phyloP scores from a whole-genome alignment of 192 early-diverging fungal species.

The Coemansia sp. region DNA sequence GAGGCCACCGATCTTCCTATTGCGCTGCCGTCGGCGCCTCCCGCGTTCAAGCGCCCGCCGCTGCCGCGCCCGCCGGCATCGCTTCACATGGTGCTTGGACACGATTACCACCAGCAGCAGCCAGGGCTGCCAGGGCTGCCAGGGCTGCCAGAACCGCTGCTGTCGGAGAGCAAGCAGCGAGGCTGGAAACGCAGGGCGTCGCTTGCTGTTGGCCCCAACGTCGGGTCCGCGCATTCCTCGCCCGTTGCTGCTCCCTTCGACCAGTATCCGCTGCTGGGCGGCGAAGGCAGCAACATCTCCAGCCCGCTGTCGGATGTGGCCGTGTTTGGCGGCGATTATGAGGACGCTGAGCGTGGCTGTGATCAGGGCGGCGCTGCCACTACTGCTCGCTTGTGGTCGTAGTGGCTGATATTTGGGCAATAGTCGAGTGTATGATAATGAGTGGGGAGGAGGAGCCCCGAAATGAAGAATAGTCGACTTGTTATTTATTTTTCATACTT shows the following conservation, averaged over 20 bases:
- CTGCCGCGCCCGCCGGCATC: constrained; percentile 7
- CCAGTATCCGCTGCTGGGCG: background rate
- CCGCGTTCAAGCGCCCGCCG: constrained; percentile 11
- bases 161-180: background rate
- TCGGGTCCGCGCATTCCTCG: constrained; percentile 43
- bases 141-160: background rate
- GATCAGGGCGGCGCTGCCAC: no score
- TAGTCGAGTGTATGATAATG: no score
- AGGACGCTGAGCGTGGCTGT: no score
- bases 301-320: constrained; percentile 15
- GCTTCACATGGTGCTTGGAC: constrained; percentile 1
- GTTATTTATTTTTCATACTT: no score
- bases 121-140: background rate
- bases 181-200: background rate
- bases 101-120: background rate
- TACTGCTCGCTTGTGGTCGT: no score
- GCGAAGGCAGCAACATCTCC: constrained; percentile 16
- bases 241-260: constrained; percentile 5
- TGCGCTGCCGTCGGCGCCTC: background rate
- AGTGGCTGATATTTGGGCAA: no score
- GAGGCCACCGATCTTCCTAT: constrained; percentile 1
- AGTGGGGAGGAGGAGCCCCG: no score
- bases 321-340: constrained; percentile 28
- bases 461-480: no score
- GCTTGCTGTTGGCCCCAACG: constrained; percentile 38